Evolutionary conservation across 495 filamentous ascomycete genomes (phyloP).

Genomic region (Cercophora sp.): DNA sequence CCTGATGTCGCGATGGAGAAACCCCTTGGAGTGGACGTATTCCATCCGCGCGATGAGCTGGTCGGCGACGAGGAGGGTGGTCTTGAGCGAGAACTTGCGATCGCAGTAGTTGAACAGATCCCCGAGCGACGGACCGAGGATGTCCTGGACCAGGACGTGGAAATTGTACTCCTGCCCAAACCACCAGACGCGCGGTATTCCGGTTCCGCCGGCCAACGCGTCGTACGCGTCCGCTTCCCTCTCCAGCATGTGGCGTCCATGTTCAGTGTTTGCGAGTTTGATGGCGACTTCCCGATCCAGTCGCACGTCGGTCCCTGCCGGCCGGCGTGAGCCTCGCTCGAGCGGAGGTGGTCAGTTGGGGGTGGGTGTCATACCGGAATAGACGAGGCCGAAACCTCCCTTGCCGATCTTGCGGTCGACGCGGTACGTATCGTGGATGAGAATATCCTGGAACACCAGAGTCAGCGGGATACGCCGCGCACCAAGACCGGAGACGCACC

Average conservation of each 20-base stretch:
- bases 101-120: slow-evolving; percentile 99
- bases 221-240: slow-evolving; percentile 99
- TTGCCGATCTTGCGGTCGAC: slow-evolving; percentile 99
- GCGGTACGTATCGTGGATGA: slow-evolving; percentile 99
- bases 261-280: slow-evolving; percentile 99
- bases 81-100: slow-evolving; percentile 99
- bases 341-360: too few relatives aligned
- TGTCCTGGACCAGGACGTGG: slow-evolving; percentile 99
- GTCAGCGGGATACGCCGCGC: not conserved
- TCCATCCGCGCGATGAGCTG: slow-evolving; percentile 99
- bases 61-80: slow-evolving; percentile 92
- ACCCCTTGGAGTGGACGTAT: slow-evolving; percentile 99
- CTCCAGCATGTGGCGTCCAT: slow-evolving; percentile 98
- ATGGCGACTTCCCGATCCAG: slow-evolving; percentile 99
- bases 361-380: slow-evolving; percentile 99
- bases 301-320: too few relatives aligned
- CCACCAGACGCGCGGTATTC: slow-evolving; percentile 99
- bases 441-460: slow-evolving; percentile 68
- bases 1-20: slow-evolving; percentile 99
- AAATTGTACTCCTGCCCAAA: slow-evolving; percentile 99
- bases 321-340: too few relatives aligned
- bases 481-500: not conserved
- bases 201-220: slow-evolving; percentile 94
- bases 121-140: slow-evolving; percentile 94
- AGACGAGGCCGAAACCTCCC: slow-evolving; percentile 98